Evolutionary conservation across 495 filamentous ascomycete genomes (phyloP).

Genomic region (Aspergillus asperescens): DNA sequence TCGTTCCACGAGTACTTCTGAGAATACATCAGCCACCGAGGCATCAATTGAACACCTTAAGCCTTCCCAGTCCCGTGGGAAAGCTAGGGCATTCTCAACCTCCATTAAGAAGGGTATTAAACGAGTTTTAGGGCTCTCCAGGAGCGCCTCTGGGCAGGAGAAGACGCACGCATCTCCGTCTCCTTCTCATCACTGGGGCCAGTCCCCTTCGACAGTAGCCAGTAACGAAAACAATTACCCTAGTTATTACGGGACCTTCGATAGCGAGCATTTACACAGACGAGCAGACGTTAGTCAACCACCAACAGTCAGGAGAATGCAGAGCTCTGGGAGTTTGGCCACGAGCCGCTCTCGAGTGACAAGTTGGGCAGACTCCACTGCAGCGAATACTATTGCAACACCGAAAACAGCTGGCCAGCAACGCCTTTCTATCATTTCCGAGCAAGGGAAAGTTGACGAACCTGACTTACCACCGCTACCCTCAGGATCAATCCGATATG

Average conservation of each 20-base stretch:
- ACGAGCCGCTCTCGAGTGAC: slow-evolving; percentile 64
- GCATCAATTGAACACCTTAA: slow-evolving; percentile 19
- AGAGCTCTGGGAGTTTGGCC: slow-evolving; percentile 44
- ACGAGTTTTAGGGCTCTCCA: slow-evolving; percentile 51
- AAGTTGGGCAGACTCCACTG: slow-evolving; percentile 67
- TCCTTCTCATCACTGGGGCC: slow-evolving; percentile 38
- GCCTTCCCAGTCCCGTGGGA: slow-evolving; percentile 39
- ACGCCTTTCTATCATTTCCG: slow-evolving; percentile 62
- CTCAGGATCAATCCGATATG: slow-evolving; percentile 6
- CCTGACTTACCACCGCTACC: background rate
- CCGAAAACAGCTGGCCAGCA: slow-evolving; percentile 42
- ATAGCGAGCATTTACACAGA: slow-evolving; percentile 31
- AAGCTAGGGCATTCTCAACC: slow-evolving; percentile 55
- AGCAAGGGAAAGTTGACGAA: slow-evolving; percentile 49
- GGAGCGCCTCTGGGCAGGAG: slow-evolving; percentile 32
- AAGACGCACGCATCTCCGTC: slow-evolving; percentile 50
- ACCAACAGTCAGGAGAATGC: slow-evolving; percentile 18
- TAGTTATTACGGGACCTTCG: background rate
- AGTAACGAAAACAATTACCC: slow-evolving; percentile 1
- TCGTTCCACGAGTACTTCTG: slow-evolving; percentile 42
- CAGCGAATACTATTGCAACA: slow-evolving; percentile 43
- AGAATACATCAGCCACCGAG: slow-evolving; percentile 25
- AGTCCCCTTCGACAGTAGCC: slow-evolving; percentile 3
- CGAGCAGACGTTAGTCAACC: slow-evolving; percentile 29
- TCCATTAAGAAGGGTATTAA: slow-evolving; percentile 58